Base-by-base conservation (phyloP, 2,329 filamentous ascomycete species). In the Elsinoe australis region DNA sequence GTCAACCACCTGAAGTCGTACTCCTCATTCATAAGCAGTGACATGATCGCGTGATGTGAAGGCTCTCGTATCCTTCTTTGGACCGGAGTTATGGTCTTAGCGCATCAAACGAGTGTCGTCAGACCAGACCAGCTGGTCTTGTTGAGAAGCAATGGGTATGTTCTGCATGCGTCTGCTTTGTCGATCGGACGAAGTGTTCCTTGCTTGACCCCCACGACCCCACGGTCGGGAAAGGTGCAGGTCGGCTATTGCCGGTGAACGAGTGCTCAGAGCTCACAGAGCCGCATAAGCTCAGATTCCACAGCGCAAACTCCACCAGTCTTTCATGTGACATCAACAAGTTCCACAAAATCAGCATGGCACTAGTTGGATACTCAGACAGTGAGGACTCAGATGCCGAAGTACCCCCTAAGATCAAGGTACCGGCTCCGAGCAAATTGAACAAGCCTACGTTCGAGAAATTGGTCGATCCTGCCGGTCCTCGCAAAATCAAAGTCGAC, bases 401-500 rank as follows among this genome's bases (percentile, higher is more conserved):
- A n/a, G 39, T 53, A 8, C 51, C 57, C 47, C 50, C 58, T 60
- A 5, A 55, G 55, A 36, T 48, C 61, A 63, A 42, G 50, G 58
- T 57, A 51, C 32, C 55, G 41, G 50, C 61, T 17, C 59, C 65
- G 21, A 61, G 70, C 17, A 77, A 67, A 58, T 53, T 61, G 31
- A 53, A 61, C 55, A 71, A 86, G 64, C 76, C 82, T 51, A 69
- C 78, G 14, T 84, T 88, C 61, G 82, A 84, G 59, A 89, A 88
- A 65, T 79, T 92, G 49, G 79, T 94, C 66, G 84, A 92, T 67
- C 79, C 83, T 62, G 77, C 82, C 49, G 87, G 88, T 61, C 80
- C 85, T 5, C 80, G 83, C 66, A 94, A 89, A 67, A 94, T 95
- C 65, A 75, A 82, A 61, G 80, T 95, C 64, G 87, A 76, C 56